These are phyloP conservation scores for Aegilops bicornis DNA, from an alignment of 176 grass and related monocot species.

Conservation along the genomic window DNA sequence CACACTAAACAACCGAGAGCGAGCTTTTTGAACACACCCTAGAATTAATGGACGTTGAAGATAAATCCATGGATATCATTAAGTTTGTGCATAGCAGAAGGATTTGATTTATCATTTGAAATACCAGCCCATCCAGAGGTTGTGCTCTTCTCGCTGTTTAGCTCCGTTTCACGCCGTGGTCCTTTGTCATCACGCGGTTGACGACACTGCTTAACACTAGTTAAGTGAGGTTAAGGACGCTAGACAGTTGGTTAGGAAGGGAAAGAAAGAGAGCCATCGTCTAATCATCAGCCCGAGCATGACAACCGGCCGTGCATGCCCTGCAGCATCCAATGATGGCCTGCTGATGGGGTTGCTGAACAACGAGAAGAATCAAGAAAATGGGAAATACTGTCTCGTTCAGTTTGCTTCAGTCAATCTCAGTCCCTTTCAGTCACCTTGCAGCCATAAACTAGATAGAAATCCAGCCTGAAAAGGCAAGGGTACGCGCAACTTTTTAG, in stretches of 20 bases:
- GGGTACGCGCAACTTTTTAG: too few relatives aligned
- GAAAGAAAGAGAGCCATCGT: not conserved
- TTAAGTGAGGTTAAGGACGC: not conserved
- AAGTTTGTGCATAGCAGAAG: too few relatives aligned
- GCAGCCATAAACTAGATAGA: not conserved
- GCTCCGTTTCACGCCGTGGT: not conserved
- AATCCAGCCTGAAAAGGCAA: not conserved
- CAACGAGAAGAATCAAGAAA: not conserved
- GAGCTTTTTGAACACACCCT: too few relatives aligned
- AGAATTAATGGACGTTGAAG: too few relatives aligned
- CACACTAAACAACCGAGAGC: too few relatives aligned
- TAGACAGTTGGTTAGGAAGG: conserved; percentile 16
- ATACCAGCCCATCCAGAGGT: too few relatives aligned
- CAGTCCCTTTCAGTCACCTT: not conserved
- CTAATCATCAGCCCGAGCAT: not conserved
- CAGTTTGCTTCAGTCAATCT: too few relatives aligned
- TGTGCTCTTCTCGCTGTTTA: too few relatives aligned
- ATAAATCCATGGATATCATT: too few relatives aligned
- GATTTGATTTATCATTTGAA: too few relatives aligned
- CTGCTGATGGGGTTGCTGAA: not conserved
- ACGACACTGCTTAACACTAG: not conserved
- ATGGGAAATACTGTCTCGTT: not conserved
- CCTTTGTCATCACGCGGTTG: not conserved
- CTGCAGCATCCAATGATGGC: not conserved
- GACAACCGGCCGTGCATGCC: not conserved